Base-by-base conservation (phyloP, 306 rosid species). In the Quercus mongolica region DNA sequence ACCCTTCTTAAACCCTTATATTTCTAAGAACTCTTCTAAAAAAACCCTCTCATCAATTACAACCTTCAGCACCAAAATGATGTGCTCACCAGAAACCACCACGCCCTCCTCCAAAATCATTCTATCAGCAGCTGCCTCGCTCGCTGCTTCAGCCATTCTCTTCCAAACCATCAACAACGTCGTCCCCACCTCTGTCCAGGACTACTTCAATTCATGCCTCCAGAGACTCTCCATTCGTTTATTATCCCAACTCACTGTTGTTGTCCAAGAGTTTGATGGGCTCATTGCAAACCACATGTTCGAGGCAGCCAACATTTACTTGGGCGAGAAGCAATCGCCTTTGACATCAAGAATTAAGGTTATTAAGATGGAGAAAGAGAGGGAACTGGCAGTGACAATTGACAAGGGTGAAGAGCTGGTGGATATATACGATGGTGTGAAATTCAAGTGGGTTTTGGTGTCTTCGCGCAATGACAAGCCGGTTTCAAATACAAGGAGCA, bases 261-360 rank as follows among this genome's bases (percentile, higher is more conserved):
- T 90, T 70, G 58, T 90, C 59, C 88, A 86, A 8, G 91, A 86
- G 74, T 78, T 81, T 67, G 90, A 88, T 26, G 88, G 86, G 35
- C 87, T 86, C 33, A 62, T 72, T 13, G 69, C 84, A 4, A 90
- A 87, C 83, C 86, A 88, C 54, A 74, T 88, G 85, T 90, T 86
- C 49, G 82, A 82, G 17, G 88, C 92, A 0, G 87, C 86, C 8
- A 83, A 76, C 76, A 30, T 83, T 59, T 90, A 86, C 75, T 76
- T 88, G 75, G 92, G 88, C 23, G 19, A 80, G 73, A 75, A 55
- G 63, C 69, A 77, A 35, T 70, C 84, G 3, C 56, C 86, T 19
- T 23, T 83, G 2, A 6, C 72, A 1, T 56, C 5, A 3, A 78
- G 84, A 70, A 75, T 90, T 61, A 88, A 83, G 56, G 88, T 87